Evolutionary conservation across 345 rosid genomes (phyloP).

Genomic region (Arabidopsis suecica): DNA sequence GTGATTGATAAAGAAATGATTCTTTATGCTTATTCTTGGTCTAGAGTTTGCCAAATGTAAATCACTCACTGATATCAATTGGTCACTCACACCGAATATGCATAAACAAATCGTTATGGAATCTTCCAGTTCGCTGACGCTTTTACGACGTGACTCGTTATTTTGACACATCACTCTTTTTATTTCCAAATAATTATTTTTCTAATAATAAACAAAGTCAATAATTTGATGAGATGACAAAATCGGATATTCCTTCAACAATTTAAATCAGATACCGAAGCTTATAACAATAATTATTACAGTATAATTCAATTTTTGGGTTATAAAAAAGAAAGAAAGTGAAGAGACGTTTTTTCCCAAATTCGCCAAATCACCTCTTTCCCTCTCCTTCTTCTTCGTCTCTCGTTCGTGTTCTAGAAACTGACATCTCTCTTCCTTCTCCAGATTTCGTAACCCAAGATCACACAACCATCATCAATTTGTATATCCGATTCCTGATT

Average conservation of each 20-base stretch:
- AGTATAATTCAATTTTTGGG: too few relatives aligned
- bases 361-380: not conserved
- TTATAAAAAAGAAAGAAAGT: too few relatives aligned
- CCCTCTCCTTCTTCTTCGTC: conserved; percentile 2
- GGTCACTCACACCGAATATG: conserved; percentile 7
- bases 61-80: not conserved
- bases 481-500: not conserved
- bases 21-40: too few relatives aligned
- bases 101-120: not conserved
- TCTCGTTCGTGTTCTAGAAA: conserved; percentile 10
- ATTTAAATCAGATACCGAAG: not conserved
- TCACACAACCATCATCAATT: not conserved
- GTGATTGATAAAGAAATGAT: too few relatives aligned
- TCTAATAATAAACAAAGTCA: not conserved
- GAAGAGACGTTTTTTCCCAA: conserved; percentile 4
- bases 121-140: not conserved
- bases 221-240: not conserved
- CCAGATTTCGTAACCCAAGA: not conserved
- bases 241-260: not conserved
- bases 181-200: not conserved
- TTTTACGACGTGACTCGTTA: not conserved
- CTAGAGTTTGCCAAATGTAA: conserved; percentile 20
- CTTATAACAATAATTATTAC: too few relatives aligned
- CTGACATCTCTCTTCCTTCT: not conserved
- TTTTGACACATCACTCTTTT: conserved; percentile 15